Evolutionary conservation across 805 yeast genomes (phyloP), one percentile per base, ranked within the genome.

Genomic region (Ogataea saltuana): DNA sequence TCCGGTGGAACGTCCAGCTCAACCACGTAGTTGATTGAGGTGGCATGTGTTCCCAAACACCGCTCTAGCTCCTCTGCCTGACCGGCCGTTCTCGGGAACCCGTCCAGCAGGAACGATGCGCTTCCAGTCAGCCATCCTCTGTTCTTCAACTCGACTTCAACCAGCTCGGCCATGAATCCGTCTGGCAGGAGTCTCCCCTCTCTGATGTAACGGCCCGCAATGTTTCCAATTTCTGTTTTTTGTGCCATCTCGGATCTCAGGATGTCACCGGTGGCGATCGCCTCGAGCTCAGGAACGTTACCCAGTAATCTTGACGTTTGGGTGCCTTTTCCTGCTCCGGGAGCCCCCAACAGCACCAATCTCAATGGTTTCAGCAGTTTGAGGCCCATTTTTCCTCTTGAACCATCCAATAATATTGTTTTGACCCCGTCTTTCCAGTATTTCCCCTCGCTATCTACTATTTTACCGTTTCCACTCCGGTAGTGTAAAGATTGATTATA

Each of bases 291-390:
- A 2, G 84, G 75, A 45, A 81, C 73, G 30, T 68, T 64, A 39
- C 76, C 74, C 45, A 83, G 61, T 4, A 90, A 68, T 46, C 81
- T 72, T 2, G 84, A 66, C 0, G 96, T 85, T 52, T 85, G 86
- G 0, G 98, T 90, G 1, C 97, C 97, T 60, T 90, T 90, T 1
- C 98, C 98, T 1, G 96, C 76, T 0, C 98, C 98, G 0, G 98
- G 98, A 0, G 97, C 96, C 3, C 97, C 97, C 19, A 91, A 67
- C 7, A 90, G 69, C 20, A 90, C 71, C 28, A 88, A 64, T 54
- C 97, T 69, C 13, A 85, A 60, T 1, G 90, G 82, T 31, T 51
- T 62, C 6, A 33, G 6, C 8, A 6, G 27, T 25, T 29, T 23
- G 35, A 32, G 35, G 10, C 26, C 22, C 35, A 32, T 32, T 19